phyloP scores from a whole-genome alignment of 2,329 filamentous ascomycete genomes.

The Colletotrichum sp. region DNA sequence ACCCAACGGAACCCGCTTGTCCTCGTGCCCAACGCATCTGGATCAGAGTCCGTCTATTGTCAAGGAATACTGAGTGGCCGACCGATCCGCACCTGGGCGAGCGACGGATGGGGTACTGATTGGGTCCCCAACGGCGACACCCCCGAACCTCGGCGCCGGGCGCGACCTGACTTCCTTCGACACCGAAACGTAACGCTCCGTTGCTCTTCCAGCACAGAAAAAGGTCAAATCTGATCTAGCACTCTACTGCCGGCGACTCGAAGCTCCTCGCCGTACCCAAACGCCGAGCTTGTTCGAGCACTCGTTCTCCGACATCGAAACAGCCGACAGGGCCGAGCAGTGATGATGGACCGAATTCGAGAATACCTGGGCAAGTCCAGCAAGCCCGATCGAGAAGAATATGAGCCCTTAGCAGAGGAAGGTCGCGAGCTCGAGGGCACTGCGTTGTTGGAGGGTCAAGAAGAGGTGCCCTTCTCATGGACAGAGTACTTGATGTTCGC shows the following conservation, averaged over 20 bases:
- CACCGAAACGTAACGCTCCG: not conserved
- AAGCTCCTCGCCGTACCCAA: not conserved
- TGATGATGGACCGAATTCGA: conserved; percentile 18
- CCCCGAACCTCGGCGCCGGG: not conserved
- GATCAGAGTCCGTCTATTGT: not conserved
- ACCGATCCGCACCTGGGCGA: not conserved
- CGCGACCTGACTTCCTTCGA: not conserved
- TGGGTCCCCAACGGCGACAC: not conserved
- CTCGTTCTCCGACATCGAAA: not conserved
- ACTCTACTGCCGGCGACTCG: not conserved
- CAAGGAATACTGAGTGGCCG: not conserved
- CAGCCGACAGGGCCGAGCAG: not conserved
- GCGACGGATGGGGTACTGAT: not conserved
- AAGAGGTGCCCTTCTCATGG: conserved; percentile 74
- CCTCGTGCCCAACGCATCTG: not conserved
- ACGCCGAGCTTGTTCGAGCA: not conserved
- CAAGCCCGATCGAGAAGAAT: conserved; percentile 20
- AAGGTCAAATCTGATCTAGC: not conserved
- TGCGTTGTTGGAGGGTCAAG: conserved; percentile 31
- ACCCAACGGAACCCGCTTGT: not conserved
- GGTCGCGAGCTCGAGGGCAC: conserved; percentile 30
- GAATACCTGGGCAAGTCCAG: conserved; percentile 4
- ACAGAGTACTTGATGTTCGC: conserved; percentile 86
- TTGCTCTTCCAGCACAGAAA: not conserved
- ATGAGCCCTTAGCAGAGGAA: conserved; percentile 30